A percentile compares a stretch with the other conserved stretches of the same genome.
These are phyloP conservation scores for Ophiosphaerella korrae DNA, from an alignment of 2,329 filamentous ascomycete species.

Conservation along the genomic window DNA sequence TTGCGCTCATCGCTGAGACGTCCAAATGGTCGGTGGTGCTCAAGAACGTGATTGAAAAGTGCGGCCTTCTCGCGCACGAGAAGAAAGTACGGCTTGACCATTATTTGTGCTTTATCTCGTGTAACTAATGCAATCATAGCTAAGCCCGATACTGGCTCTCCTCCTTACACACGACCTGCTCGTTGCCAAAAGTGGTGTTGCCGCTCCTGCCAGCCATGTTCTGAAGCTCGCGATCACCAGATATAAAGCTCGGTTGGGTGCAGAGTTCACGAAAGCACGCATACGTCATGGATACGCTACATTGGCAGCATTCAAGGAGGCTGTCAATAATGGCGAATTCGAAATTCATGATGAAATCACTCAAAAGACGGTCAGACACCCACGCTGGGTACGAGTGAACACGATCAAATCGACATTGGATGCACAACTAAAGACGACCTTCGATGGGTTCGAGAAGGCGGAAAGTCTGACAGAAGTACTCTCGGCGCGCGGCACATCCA, in stretches of 20 bases:
- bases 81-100: constrained; percentile 69
- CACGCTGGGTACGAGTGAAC: constrained; percentile 93
- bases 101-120: background rate
- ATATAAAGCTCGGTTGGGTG: constrained; percentile 79
- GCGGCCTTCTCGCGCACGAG: constrained; percentile 77
- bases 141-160: constrained; percentile 79
- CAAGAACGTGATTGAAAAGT: constrained; percentile 85
- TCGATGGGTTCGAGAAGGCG: constrained; percentile 66
- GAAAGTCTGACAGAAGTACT: constrained; percentile 63
- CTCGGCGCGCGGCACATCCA: constrained; percentile 46
- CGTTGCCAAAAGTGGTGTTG: constrained; percentile 79
- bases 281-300: constrained; percentile 73
- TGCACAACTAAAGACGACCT: constrained; percentile 75
- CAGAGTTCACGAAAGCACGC: constrained; percentile 81
- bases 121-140: constrained; percentile 53
- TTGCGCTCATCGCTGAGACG: constrained; percentile 83
- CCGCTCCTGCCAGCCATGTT: constrained; percentile 78
- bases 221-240: constrained; percentile 75
- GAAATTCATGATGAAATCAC: constrained; percentile 36
- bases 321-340: constrained; percentile 56
- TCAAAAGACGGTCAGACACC: constrained; percentile 62
- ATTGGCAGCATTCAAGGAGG: constrained; percentile 66
- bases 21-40: constrained; percentile 89
- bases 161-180: constrained; percentile 87
- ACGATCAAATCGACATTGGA: constrained; percentile 72